Conservation (phyloP, 2,329 filamentous ascomycete species). For the Aspergillus hortae region DNA sequence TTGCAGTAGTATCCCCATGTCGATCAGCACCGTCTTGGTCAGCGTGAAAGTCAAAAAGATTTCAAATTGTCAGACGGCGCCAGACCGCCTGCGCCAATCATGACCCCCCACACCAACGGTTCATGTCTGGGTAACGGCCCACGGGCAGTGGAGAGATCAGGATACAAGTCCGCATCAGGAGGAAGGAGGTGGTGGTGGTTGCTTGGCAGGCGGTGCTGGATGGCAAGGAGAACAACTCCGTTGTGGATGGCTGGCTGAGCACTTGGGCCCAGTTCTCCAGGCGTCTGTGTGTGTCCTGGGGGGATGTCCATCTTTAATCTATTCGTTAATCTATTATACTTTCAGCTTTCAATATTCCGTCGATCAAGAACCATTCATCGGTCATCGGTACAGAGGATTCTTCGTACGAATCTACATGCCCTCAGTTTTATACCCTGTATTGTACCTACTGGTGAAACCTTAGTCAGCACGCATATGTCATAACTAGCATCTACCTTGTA, state of each 20-base stretch:
- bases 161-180: neutral
- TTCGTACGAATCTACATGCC: too few species aligned
- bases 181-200: neutral
- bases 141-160: conserved; percentile 17
- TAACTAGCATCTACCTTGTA: too few species aligned
- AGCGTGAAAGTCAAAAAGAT: conserved; percentile 20
- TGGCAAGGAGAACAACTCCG: neutral
- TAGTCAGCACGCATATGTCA: too few species aligned
- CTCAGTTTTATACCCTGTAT: too few species aligned
- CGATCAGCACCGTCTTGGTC: conserved; percentile 16
- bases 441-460: too few species aligned
- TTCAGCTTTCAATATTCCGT: neutral
- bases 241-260: conserved; percentile 6
- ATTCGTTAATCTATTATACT: neutral
- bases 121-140: conserved; percentile 18
- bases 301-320: conserved; percentile 4
- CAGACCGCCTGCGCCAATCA: conserved; percentile 18
- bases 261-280: too few species aligned
- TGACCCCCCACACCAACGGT: conserved; percentile 17
- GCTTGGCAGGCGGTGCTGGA: too few species aligned
- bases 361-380: neutral
- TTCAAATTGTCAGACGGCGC: conserved; percentile 19
- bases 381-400: too few species aligned
- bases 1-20: conserved; percentile 8
- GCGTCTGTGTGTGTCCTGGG: neutral